A percentile compares a stretch with the other conserved stretches of the same genome.
Evolutionary conservation across 2,329 filamentous ascomycete genomes (phyloP).

Genomic region (Pestalotiopsis sp.): DNA sequence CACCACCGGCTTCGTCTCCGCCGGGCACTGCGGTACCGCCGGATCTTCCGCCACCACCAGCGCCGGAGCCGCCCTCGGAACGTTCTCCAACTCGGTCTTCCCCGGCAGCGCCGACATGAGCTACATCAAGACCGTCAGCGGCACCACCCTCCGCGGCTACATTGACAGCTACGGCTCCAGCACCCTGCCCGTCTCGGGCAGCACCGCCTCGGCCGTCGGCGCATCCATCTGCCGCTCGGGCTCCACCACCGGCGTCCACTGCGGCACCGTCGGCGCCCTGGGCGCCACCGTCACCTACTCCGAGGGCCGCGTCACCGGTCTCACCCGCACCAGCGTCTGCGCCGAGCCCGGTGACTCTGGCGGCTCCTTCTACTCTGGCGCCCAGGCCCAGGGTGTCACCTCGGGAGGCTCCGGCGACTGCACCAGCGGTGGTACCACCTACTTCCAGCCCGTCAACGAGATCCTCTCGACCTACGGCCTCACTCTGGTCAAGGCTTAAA

Average conservation of each 20-base stretch:
- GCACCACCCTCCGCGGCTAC: slow-evolving; percentile 34
- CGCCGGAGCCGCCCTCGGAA: slow-evolving; percentile 34
- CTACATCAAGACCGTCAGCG: slow-evolving; percentile 37
- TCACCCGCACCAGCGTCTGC: slow-evolving; percentile 42
- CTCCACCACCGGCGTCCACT: slow-evolving; percentile 42
- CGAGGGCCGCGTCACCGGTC: slow-evolving; percentile 40
- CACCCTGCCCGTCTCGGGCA: slow-evolving; percentile 37
- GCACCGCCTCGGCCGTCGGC: slow-evolving; percentile 37
- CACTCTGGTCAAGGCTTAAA: slow-evolving; percentile 29
- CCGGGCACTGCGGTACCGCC: slow-evolving; percentile 40
- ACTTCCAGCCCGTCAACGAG: slow-evolving; percentile 45
- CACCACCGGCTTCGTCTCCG: slow-evolving; percentile 42
- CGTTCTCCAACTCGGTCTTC: slow-evolving; percentile 40
- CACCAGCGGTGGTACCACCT: slow-evolving; percentile 37
- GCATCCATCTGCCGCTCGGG: slow-evolving; percentile 43
- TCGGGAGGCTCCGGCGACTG: slow-evolving; percentile 43
- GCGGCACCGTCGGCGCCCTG: slow-evolving; percentile 37
- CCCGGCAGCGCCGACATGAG: slow-evolving; percentile 41
- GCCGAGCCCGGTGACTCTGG: slow-evolving; percentile 45
- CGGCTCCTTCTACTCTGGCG: slow-evolving; percentile 41
- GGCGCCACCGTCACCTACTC: slow-evolving; percentile 41
- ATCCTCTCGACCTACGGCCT: slow-evolving; percentile 41
- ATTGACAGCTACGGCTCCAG: slow-evolving; percentile 38
- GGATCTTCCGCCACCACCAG: slow-evolving; percentile 35
- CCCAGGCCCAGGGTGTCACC: slow-evolving; percentile 45